Evolutionary conservation across 2,329 filamentous ascomycete species (phyloP).

Genomic region (Clonostachys sp.): DNA sequence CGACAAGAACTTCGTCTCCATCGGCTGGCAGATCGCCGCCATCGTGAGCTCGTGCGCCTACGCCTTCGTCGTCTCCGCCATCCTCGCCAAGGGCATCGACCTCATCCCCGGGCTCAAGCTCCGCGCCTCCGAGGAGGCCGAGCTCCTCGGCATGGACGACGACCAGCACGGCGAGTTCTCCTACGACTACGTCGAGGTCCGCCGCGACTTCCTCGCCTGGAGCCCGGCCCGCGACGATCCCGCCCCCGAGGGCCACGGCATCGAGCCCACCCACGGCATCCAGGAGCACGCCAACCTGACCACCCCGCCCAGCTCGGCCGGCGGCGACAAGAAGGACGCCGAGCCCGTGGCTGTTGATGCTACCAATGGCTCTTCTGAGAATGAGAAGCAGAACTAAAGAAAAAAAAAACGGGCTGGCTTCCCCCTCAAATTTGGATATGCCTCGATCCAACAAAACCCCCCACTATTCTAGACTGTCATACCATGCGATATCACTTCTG

Average conservation of each 20-base stretch:
- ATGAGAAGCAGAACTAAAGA: constrained; percentile 6
- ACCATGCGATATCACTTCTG: too few species aligned
- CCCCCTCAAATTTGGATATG: too few species aligned
- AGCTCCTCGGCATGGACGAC: constrained; percentile 84
- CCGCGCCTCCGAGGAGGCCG: constrained; percentile 74
- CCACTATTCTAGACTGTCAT: too few species aligned
- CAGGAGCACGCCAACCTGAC: constrained; percentile 52
- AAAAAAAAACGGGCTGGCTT: too few species aligned
- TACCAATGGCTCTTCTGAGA: neutral
- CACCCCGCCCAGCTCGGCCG: constrained; percentile 10
- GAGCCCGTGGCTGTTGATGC: neutral
- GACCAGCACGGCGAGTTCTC: constrained; percentile 88
- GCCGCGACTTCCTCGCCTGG: constrained; percentile 85
- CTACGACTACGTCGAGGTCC: constrained; percentile 86
- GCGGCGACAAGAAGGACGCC: constrained; percentile 4
- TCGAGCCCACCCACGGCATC: constrained; percentile 68
- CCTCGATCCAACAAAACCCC: too few species aligned
- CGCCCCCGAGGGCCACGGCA: constrained; percentile 48
- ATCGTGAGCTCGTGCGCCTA: constrained; percentile 63
- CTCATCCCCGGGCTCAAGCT: constrained; percentile 73
- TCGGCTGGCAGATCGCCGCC: constrained; percentile 79
- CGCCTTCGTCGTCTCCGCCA: constrained; percentile 67
- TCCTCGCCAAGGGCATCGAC: constrained; percentile 73
- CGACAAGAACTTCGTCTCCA: constrained; percentile 67
- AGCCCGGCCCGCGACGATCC: constrained; percentile 69